Evolutionary conservation across 2,329 filamentous ascomycete genomes (phyloP).

Genomic region (Neonectria faginata): DNA sequence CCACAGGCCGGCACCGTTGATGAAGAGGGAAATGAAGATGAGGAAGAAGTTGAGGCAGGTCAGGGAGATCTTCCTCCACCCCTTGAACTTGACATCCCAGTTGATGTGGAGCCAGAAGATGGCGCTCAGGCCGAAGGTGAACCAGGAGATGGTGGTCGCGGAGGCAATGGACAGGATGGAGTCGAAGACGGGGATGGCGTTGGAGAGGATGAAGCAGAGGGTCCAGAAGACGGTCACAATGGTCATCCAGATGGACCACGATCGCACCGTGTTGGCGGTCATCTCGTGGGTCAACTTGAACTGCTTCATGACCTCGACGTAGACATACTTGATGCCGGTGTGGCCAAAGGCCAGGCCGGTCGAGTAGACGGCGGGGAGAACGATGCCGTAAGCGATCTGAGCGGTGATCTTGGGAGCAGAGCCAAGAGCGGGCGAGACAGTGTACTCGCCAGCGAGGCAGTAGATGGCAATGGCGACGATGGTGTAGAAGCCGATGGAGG

Average conservation of each 20-base stretch:
- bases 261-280: slow-evolving; percentile 48
- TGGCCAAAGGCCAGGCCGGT: slow-evolving; percentile 50
- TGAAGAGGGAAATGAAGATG: slow-evolving; percentile 49
- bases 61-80: slow-evolving; percentile 46
- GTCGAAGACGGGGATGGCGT: slow-evolving; percentile 53
- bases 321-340: slow-evolving; percentile 51
- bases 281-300: slow-evolving; percentile 49
- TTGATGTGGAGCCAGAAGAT: slow-evolving; percentile 54
- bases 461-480: slow-evolving; percentile 45
- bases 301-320: slow-evolving; percentile 49
- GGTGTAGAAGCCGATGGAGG: slow-evolving; percentile 44
- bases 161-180: slow-evolving; percentile 53
- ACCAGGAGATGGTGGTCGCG: slow-evolving; percentile 53
- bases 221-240: slow-evolving; percentile 51
- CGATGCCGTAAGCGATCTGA: slow-evolving; percentile 49
- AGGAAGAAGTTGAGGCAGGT: slow-evolving; percentile 48
- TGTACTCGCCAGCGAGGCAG: slow-evolving; percentile 45
- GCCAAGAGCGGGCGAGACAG: slow-evolving; percentile 44
- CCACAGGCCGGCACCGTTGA: slow-evolving; percentile 52
- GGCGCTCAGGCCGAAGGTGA: slow-evolving; percentile 52
- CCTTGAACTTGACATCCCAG: slow-evolving; percentile 48
- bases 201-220: slow-evolving; percentile 51
- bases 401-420: slow-evolving; percentile 40
- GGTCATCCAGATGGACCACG: slow-evolving; percentile 52
- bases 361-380: slow-evolving; percentile 47